These are phyloP conservation scores for Escallonia rubra DNA, from an alignment of 129 eudicot species.

Conservation along the genomic window DNA sequence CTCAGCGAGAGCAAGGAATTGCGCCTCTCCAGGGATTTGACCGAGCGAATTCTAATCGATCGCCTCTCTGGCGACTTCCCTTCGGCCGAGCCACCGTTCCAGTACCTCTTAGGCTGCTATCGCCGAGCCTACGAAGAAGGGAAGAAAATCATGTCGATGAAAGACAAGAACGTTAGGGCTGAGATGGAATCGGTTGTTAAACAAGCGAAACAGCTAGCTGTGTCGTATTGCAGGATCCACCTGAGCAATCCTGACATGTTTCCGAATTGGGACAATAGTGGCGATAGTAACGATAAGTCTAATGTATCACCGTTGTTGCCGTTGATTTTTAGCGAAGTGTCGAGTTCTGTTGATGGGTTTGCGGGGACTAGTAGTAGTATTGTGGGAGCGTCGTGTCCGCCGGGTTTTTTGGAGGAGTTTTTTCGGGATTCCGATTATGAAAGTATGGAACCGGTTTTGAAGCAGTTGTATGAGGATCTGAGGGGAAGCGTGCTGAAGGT, in stretches of 20 bases:
- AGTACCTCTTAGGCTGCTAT: constrained; percentile 51
- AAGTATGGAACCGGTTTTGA: constrained; percentile 68
- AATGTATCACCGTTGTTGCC: constrained; percentile 70
- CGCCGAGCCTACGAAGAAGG: constrained; percentile 74
- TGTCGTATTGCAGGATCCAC: constrained; percentile 78
- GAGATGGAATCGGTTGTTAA: constrained; percentile 68
- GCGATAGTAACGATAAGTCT: neutral
- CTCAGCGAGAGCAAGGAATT: constrained; percentile 76
- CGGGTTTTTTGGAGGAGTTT: constrained; percentile 83
- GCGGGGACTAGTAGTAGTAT: constrained; percentile 46
- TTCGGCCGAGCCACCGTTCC: constrained; percentile 71
- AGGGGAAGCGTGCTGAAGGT: constrained; percentile 77
- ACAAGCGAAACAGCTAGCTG: constrained; percentile 67
- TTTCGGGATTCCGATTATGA: constrained; percentile 80
- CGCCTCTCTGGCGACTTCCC: constrained; percentile 64
- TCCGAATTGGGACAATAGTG: constrained; percentile 28
- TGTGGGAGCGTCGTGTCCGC: constrained; percentile 44
- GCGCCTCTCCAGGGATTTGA: constrained; percentile 51
- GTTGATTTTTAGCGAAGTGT: constrained; percentile 63
- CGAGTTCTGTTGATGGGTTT: constrained; percentile 49
- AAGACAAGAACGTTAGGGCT: constrained; percentile 60
- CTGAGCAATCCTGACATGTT: constrained; percentile 89
- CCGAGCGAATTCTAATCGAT: constrained; percentile 83
- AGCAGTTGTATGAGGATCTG: constrained; percentile 85
- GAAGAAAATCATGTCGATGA: constrained; percentile 69